Conservation (phyloP, 2,329 filamentous ascomycete species). For the Orbilia ellipsospora region DNA sequence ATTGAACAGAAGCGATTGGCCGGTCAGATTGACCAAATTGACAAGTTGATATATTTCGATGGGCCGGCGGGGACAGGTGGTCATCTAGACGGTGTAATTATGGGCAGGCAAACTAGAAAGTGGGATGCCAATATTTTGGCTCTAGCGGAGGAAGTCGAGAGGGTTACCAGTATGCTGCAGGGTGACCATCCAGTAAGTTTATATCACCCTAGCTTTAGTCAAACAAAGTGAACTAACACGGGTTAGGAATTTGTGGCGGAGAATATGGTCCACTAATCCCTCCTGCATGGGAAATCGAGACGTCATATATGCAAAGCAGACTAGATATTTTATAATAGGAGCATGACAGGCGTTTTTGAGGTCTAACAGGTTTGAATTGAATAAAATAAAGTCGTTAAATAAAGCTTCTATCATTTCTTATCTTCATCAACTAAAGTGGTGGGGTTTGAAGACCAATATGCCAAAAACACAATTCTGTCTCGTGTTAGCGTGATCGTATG, state of each 20-base stretch:
- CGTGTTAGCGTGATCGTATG: no score
- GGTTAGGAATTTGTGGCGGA: slow-evolving; percentile 69
- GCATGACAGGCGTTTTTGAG: slow-evolving; percentile 29
- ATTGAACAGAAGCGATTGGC: slow-evolving; percentile 90
- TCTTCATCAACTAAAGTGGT: no score
- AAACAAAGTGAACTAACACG: slow-evolving; percentile 7
- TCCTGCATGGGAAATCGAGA: neutral
- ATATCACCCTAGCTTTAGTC: neutral
- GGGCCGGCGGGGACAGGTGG: slow-evolving; percentile 74
- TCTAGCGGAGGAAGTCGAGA: slow-evolving; percentile 88
- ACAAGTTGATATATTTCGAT: slow-evolving; percentile 87
- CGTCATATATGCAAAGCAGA: neutral
- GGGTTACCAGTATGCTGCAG: slow-evolving; percentile 82
- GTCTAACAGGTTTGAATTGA: no score
- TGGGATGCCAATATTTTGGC: slow-evolving; percentile 92
- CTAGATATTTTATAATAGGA: slow-evolving; percentile 17
- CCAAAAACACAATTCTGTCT: no score
- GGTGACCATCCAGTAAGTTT: slow-evolving; percentile 77
- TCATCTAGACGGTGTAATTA: slow-evolving; percentile 71
- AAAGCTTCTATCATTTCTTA: no score
- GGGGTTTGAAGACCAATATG: no score
- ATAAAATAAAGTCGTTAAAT: no score
- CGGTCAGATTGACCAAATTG: slow-evolving; percentile 94
- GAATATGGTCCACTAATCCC: slow-evolving; percentile 63
- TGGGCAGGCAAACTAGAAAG: slow-evolving; percentile 78